phyloP scores from a whole-genome alignment of 2,329 filamentous ascomycete species.

The Septoria petroselini region DNA sequence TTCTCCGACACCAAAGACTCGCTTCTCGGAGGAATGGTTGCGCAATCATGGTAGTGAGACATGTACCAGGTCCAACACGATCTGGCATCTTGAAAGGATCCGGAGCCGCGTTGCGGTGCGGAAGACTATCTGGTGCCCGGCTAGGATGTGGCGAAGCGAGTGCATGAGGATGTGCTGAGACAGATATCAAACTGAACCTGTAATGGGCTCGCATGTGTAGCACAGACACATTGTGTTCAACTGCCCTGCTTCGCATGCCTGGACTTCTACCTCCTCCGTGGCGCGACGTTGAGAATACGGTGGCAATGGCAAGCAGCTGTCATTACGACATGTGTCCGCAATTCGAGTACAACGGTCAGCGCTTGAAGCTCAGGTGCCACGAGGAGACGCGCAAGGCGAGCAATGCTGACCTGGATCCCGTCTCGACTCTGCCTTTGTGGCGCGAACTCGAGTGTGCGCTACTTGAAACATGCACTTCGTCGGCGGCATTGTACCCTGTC shows the following conservation, averaged over 20 bases:
- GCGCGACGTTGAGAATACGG: background rate
- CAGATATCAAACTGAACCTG: slow-evolving; percentile 8
- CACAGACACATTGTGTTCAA: background rate
- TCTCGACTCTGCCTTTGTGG: too few relatives aligned
- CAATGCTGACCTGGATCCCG: background rate
- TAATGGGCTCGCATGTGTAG: background rate
- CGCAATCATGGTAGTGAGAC: slow-evolving; percentile 8
- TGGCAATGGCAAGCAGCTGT: background rate
- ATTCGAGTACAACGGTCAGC: background rate
- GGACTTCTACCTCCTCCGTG: background rate
- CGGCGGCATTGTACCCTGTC: too few relatives aligned
- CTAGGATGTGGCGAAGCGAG: background rate
- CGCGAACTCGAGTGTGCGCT: too few relatives aligned
- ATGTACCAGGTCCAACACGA: background rate
- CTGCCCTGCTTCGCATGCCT: too few relatives aligned
- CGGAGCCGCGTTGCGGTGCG: background rate
- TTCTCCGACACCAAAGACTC: background rate
- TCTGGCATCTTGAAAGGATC: background rate
- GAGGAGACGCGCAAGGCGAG: background rate
- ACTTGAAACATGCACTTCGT: too few relatives aligned
- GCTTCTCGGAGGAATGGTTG: slow-evolving; percentile 9
- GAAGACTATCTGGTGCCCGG: background rate
- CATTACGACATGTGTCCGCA: slow-evolving; percentile 2
- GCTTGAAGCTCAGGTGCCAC: background rate
- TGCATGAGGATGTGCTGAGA: slow-evolving; percentile 4